Evolutionary conservation across 192 early-diverging fungal species (phyloP).

Genomic region (Dissophora globulifera): DNA sequence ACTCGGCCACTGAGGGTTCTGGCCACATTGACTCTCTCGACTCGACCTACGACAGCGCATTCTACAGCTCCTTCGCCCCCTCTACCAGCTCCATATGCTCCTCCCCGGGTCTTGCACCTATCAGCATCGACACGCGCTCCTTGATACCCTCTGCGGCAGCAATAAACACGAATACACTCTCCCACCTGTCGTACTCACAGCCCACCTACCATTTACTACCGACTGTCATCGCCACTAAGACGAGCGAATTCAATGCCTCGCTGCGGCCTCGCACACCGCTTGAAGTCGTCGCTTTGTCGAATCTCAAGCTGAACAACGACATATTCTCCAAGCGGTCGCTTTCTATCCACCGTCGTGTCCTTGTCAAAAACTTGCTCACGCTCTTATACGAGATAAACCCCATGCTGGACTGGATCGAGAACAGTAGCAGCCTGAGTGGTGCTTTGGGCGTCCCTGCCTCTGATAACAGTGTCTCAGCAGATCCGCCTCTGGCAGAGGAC

Average conservation of each 20-base stretch:
- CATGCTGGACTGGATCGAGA: slow-evolving; percentile 24
- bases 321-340: slow-evolving; percentile 24
- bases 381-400: slow-evolving; percentile 22
- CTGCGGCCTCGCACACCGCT: slow-evolving; percentile 6
- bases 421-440: not conserved
- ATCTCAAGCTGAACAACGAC: slow-evolving; percentile 40
- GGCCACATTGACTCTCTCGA: not conserved
- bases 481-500: slow-evolving; percentile 1
- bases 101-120: not conserved
- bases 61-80: slow-evolving; percentile 10
- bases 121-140: not conserved
- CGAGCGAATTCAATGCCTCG: slow-evolving; percentile 9
- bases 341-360: slow-evolving; percentile 33
- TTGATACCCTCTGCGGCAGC: not conserved
- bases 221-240: not conserved
- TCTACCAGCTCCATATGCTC: slow-evolving; percentile 1
- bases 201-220: not conserved
- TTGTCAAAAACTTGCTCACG: slow-evolving; percentile 40
- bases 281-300: slow-evolving; percentile 31
- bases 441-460: no score
- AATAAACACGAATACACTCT: not conserved
- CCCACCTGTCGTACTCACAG: not conserved
- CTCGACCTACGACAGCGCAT: slow-evolving; percentile 5
- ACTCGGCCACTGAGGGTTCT: not conserved
- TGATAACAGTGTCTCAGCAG: not conserved